Percentiles rank a stretch among this genome's conserved stretches.
Evolutionary conservation across 1,139 yeast genomes (phyloP).

Genomic region (Blastobotrys proliferans): DNA sequence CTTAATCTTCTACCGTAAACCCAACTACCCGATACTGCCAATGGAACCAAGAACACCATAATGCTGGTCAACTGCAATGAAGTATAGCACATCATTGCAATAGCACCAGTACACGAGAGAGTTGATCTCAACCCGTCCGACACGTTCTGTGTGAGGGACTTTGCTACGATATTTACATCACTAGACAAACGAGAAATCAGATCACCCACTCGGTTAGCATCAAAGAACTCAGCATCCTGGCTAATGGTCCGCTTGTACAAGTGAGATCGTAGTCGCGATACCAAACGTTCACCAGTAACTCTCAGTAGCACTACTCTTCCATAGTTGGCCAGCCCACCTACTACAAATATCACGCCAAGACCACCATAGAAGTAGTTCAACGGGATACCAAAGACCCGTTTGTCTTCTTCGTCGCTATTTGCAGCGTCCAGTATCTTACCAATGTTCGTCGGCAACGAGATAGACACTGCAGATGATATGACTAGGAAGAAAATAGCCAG

Average conservation of each 20-base stretch:
- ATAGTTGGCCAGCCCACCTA: conserved; percentile 76
- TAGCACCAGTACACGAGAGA: conserved; percentile 58
- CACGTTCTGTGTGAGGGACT: conserved; percentile 81
- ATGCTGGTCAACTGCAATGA: conserved; percentile 74
- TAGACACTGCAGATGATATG: conserved; percentile 56
- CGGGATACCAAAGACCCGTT: conserved; percentile 44
- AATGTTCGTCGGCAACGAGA: conserved; percentile 73
- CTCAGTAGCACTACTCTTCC: conserved; percentile 73
- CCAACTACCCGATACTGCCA: conserved; percentile 69
- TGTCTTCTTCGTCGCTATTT: conserved; percentile 37
- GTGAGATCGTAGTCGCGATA: conserved; percentile 72
- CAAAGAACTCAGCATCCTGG: conserved; percentile 91
- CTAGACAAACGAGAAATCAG: conserved; percentile 81
- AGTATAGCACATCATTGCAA: conserved; percentile 92
- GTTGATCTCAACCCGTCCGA: conserved; percentile 85
- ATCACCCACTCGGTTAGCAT: conserved; percentile 90
- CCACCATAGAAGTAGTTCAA: conserved; percentile 46
- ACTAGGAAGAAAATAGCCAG: conserved; percentile 60
- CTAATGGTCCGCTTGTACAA: conserved; percentile 72
- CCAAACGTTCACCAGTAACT: conserved; percentile 78
- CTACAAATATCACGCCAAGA: conserved; percentile 51
- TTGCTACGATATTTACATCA: conserved; percentile 86
- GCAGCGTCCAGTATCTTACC: conserved; percentile 72
- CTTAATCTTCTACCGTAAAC: conserved; percentile 78
- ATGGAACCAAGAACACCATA: conserved; percentile 77